These are phyloP conservation scores for Ceratocystis eucalypticola DNA, from an alignment of 2,329 filamentous ascomycete genomes.

Conservation along the genomic window DNA sequence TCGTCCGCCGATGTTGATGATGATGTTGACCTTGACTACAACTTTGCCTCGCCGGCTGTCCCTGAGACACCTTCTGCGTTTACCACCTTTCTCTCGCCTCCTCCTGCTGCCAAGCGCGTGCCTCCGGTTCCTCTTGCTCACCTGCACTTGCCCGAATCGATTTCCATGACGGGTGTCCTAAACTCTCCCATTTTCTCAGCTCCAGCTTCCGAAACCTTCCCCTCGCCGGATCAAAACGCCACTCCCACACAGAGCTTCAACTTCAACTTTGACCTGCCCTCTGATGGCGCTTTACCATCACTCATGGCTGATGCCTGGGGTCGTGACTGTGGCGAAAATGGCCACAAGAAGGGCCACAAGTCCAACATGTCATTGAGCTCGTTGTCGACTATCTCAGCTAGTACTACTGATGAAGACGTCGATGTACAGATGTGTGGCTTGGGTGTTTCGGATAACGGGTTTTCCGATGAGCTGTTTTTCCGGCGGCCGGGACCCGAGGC, in stretches of 20 bases:
- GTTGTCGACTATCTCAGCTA: slow-evolving; percentile 6
- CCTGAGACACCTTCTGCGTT: slow-evolving; percentile 32
- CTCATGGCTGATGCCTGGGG: background rate
- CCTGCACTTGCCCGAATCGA: background rate
- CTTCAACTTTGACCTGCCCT: slow-evolving; percentile 11
- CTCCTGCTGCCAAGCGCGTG: slow-evolving; percentile 33
- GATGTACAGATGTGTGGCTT: background rate
- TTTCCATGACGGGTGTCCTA: slow-evolving; percentile 7
- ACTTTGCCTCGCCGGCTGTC: slow-evolving; percentile 42
- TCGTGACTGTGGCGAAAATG: background rate
- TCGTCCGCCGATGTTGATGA: slow-evolving; percentile 28
- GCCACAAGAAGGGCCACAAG: slow-evolving; percentile 4
- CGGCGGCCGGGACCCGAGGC: background rate
- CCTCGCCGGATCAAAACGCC: background rate
- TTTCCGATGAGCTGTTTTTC: background rate
- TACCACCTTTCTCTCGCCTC: slow-evolving; percentile 38
- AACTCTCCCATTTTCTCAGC: slow-evolving; percentile 15
- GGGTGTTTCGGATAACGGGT: background rate
- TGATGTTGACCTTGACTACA: slow-evolving; percentile 43
- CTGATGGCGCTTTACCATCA: background rate
- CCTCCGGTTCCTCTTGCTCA: slow-evolving; percentile 22
- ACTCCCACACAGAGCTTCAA: background rate
- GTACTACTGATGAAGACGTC: slow-evolving; percentile 1
- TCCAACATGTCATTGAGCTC: slow-evolving; percentile 4
- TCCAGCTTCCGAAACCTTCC: background rate